A percentile compares a stretch with the other conserved stretches of the same genome.
phyloP scores from a whole-genome alignment of 345 rosid genomes.

The Aquilaria malaccensis region DNA sequence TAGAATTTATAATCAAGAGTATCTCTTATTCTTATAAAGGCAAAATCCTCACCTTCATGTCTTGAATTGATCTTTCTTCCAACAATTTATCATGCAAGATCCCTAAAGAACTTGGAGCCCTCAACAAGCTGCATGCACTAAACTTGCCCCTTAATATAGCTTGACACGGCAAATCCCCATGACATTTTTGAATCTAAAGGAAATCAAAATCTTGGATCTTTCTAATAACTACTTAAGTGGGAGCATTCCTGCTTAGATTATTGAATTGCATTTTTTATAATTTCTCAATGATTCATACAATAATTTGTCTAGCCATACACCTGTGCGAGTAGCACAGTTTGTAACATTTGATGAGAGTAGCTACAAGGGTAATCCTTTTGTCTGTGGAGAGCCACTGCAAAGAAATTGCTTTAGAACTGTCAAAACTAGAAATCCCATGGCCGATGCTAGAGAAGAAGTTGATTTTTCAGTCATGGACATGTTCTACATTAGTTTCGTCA shows the following conservation, averaged over 20 bases:
- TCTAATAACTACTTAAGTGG: slow-evolving; percentile 21
- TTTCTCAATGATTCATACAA: slow-evolving; percentile 29
- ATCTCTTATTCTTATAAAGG: slow-evolving; percentile 9
- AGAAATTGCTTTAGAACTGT: no score
- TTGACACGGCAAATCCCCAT: slow-evolving; percentile 12
- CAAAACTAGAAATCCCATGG: no score
- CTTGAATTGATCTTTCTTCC: neutral
- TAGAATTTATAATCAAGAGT: slow-evolving; percentile 9
- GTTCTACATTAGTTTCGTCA: no score
- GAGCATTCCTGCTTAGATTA: slow-evolving; percentile 14
- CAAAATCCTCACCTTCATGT: neutral
- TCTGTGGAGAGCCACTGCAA: no score
- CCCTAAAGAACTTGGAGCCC: slow-evolving; percentile 15
- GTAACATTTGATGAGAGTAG: slow-evolving; percentile 4
- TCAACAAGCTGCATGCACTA: slow-evolving; percentile 2
- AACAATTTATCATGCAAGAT: neutral
- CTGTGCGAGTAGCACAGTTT: slow-evolving; percentile 5
- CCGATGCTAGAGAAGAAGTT: no score
- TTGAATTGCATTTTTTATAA: neutral
- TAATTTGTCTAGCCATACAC: slow-evolving; percentile 22
- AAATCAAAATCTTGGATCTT: slow-evolving; percentile 28
- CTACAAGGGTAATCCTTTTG: no score
- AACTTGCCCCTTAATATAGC: slow-evolving; percentile 25
- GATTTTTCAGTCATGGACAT: no score
- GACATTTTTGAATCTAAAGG: neutral